A percentile compares a stretch with the other conserved stretches of the same genome.
Evolutionary conservation across 768 basidiomycete genomes (phyloP).

Genomic region (Lepiota venenata): DNA sequence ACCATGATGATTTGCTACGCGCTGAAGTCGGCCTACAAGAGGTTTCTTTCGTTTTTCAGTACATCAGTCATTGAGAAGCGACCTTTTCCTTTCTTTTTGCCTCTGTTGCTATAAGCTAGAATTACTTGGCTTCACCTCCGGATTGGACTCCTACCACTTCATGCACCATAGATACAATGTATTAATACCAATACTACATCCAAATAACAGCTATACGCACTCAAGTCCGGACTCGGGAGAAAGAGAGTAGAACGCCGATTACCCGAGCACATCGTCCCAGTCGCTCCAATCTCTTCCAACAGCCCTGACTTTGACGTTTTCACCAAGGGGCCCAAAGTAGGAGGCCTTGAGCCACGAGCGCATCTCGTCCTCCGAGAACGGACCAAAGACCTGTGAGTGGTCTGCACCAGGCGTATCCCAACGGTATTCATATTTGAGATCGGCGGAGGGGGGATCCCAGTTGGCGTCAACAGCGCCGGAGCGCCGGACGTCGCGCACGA

Average conservation of each 20-base stretch:
- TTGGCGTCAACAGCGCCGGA: constrained; percentile 63
- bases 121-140: constrained; percentile 3
- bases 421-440: constrained; percentile 76
- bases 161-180: constrained; percentile 13
- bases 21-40: constrained; percentile 82
- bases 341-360: constrained; percentile 73
- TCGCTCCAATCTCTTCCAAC: constrained; percentile 69
- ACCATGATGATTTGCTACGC: constrained; percentile 93
- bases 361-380: constrained; percentile 80
- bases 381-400: constrained; percentile 63
- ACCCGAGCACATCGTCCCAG: constrained; percentile 66
- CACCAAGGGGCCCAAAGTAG: constrained; percentile 78
- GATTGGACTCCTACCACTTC: constrained; percentile 15
- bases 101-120: neutral
- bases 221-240: constrained; percentile 6
- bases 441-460: constrained; percentile 78
- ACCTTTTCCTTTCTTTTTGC: neutral
- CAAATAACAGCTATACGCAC: constrained; percentile 7
- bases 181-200: constrained; percentile 11
- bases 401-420: constrained; percentile 61
- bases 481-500: constrained; percentile 71
- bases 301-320: constrained; percentile 71
- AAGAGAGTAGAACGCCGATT: constrained; percentile 14
- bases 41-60: constrained; percentile 96
- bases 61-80: constrained; percentile 70